These are phyloP conservation scores for Nothophytophthora sp. DNA, from an alignment of 352 stramenopile genomes.

Conservation along the genomic window DNA sequence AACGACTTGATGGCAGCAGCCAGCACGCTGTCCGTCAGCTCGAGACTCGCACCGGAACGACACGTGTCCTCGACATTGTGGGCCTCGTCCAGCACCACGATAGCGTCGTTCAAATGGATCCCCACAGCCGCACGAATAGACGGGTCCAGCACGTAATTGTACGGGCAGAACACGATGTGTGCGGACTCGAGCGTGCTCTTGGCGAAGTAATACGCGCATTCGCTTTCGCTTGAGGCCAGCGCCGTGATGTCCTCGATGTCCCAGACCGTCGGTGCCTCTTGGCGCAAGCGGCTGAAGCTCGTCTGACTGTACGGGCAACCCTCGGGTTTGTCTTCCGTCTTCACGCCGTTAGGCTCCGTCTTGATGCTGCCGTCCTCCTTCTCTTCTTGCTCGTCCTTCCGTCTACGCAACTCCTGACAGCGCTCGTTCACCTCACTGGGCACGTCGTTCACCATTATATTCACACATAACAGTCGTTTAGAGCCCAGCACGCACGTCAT, in stretches of 20 bases:
- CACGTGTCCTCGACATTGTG: constrained; percentile 90
- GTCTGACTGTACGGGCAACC: constrained; percentile 63
- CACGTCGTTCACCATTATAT: constrained; percentile 61
- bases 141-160: constrained; percentile 87
- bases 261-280: constrained; percentile 56
- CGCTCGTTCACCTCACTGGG: constrained; percentile 61
- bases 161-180: constrained; percentile 83
- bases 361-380: constrained; percentile 1
- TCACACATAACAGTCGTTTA: constrained; percentile 74
- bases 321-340: constrained; percentile 36
- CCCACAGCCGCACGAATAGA: constrained; percentile 60
- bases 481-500: constrained; percentile 75
- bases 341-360: no score
- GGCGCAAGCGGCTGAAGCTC: constrained; percentile 25
- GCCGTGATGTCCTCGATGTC: constrained; percentile 79
- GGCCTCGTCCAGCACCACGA: constrained; percentile 85
- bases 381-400: constrained; percentile 15
- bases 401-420: constrained; percentile 42
- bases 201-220: constrained; percentile 77
- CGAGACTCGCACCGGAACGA: constrained; percentile 63
- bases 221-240: constrained; percentile 52
- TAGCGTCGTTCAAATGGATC: constrained; percentile 68
- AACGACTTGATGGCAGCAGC: constrained; percentile 60
- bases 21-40: constrained; percentile 57
- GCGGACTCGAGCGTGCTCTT: constrained; percentile 49